phyloP scores from a whole-genome alignment of 768 basidiomycete species.

The Brasilioporus rufonigricans region DNA sequence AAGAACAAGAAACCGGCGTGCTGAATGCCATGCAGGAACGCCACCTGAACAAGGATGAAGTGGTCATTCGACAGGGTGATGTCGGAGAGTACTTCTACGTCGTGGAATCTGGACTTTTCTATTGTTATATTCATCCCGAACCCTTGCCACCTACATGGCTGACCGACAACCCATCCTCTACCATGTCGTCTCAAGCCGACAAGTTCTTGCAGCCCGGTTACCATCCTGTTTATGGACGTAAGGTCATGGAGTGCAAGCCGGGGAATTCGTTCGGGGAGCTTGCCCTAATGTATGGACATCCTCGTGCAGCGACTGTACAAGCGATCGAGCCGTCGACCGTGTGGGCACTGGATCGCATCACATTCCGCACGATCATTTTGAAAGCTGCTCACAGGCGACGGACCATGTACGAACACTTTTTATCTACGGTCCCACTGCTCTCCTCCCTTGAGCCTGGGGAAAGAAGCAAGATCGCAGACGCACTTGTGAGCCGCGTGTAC shows the following conservation, averaged over 20 bases:
- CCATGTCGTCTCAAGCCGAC: conserved; percentile 41
- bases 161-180: conserved; percentile 39
- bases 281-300: conserved; percentile 97
- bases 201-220: conserved; percentile 62
- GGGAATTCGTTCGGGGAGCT: conserved; percentile 94
- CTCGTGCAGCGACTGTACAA: conserved; percentile 91
- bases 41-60: conserved; percentile 63
- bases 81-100: conserved; percentile 98
- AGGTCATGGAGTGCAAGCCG: conserved; percentile 81
- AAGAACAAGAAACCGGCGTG: conserved; percentile 92
- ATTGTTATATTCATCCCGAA: conserved; percentile 77
- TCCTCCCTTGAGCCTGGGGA: conserved; percentile 84
- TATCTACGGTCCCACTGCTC: conserved; percentile 86
- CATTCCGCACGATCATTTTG: conserved; percentile 96
- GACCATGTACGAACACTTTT: conserved; percentile 95
- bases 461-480: conserved; percentile 96
- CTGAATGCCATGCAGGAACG: conserved; percentile 95
- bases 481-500: conserved; percentile 80
- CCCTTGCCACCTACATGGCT: conserved; percentile 61
- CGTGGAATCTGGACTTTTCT: conserved; percentile 83
- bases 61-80: conserved; percentile 97
- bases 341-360: conserved; percentile 96
- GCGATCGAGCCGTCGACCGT: conserved; percentile 79
- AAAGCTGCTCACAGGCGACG: conserved; percentile 88
- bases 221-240: conserved; percentile 71